Evolutionary conservation across 2,329 filamentous ascomycete genomes (phyloP), one percentile per base, ranked within the genome.

Genomic region (Alternaria sp.): DNA sequence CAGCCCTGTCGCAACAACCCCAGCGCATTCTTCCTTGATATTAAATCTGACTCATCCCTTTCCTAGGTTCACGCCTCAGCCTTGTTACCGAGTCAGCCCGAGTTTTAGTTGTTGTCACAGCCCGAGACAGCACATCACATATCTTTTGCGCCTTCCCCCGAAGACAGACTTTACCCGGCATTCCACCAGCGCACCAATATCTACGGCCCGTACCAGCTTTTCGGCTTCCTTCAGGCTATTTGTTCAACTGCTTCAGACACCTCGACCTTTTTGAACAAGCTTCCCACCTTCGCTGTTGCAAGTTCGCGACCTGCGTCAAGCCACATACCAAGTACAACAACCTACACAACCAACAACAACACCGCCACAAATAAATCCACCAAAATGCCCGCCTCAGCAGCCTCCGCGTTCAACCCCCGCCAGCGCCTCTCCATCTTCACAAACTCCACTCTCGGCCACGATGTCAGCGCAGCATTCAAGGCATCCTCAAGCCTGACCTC

Each of bases 361-460:
- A 17, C 17, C 17, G 17, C 17, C 49, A 45, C 41, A 14, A 45
- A n/a, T 8, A 46, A 52, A 13, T 17, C 17, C 33, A 24, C 37
- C 56, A 73, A 46, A 44, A 77, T 74, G 74, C 71, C 74, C 62
- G 55, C 70, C 39, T 51, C 71, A 51, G 61, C 64, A 41, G 44
- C 62, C 24, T 59, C 62, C 58, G 45, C 63, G 26, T 65, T 66
- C 65, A 73, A 72, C 68, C 76, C 77, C 46, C 77, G 77, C 65
- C 73, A 77, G 62, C 76, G 76, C 69, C 77, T 79, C 61, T 77
- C 76, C 50, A 74, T 79, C 73, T 68, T 77, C 63, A 78, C 75
- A 54, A 76, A 78, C 70, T 71, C 74, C 23, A 75, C 74, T 1
- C 76, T 79, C 51, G 74, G 76, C 55, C 75, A 75, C 70, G 77